Base-by-base conservation (phyloP, 2,329 filamentous ascomycete species). In the Penicillium psychrosexuale region DNA sequence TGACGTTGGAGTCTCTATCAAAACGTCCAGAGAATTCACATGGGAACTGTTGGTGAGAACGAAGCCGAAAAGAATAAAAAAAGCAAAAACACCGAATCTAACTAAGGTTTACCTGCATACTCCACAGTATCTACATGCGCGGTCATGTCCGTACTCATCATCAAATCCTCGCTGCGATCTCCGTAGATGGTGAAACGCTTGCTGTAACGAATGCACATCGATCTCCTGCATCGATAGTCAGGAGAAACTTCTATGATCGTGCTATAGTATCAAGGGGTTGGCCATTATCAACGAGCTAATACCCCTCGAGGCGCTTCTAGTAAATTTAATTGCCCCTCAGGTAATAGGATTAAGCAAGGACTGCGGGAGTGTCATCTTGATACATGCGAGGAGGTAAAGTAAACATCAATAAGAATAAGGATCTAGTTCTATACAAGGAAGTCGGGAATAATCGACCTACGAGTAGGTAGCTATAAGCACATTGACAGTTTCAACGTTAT, bases 291-390 rank as follows among this genome's bases (percentile, higher is more conserved):
- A 31, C 51, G 44, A 53, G 58, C 28, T 55, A 58, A 61, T 64
- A 59, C 51, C 59, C 54, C 60, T 61, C 45, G 55, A 61, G 47
- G 53, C 52, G 37, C 13, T 36, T 51, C 46, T 49, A 42, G 37
- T 7, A 42, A 56, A 56, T 53, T 42, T 33, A 34, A 45, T 47
- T 47, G 30, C 37, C 22, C 39, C 56, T 61, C 57, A 55, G 52
- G 52, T 58, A 64, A 63, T 66, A 67, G 61, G 63, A 61, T 57
- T 48, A 72, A 69, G 69, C 69, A 72, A 72, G 69, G 69, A 70
- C 55, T 53, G 44, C 50, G 31, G 51, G 40, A 47, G 48, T 55
- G 47, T 47, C 57, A 54, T 49, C 30, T 30, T 59, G 55, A 56
- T 54, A 65, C 56, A 62, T 62, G 62, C 60, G 62, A 71, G 61